A percentile compares a stretch with the other conserved stretches of the same genome.
Conservation (phyloP, 768 basidiomycete species). For the Hemileccinum rubropunctum region DNA sequence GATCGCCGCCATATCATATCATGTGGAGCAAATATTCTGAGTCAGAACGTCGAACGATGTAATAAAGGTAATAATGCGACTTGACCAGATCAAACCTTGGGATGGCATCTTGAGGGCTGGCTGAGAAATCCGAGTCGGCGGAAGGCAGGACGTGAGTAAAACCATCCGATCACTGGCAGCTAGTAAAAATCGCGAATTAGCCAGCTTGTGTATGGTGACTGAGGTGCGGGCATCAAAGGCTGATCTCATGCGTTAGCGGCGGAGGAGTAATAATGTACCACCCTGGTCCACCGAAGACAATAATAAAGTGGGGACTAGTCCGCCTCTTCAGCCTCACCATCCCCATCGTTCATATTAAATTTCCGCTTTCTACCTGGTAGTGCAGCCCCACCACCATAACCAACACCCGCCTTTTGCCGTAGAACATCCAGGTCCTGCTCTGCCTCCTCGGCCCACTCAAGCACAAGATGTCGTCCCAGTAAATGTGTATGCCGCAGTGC, state of each 20-base stretch:
- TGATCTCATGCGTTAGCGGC: neutral
- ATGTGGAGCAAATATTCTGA: too few relatives aligned
- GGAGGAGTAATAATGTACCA: too few relatives aligned
- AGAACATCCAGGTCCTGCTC: constrained; percentile 76
- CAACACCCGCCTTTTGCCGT: constrained; percentile 77
- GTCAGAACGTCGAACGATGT: too few relatives aligned
- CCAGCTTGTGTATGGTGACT: constrained; percentile 17
- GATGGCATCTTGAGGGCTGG: constrained; percentile 9
- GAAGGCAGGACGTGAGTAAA: neutral
- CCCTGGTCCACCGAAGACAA: too few relatives aligned
- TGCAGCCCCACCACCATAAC: constrained; percentile 64
- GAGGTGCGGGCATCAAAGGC: constrained; percentile 5
- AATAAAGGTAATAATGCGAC: too few relatives aligned
- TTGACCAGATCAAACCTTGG: neutral
- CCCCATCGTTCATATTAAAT: constrained; percentile 50
- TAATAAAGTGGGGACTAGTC: constrained; percentile 5
- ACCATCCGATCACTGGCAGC: too few relatives aligned
- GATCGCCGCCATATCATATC: too few relatives aligned
- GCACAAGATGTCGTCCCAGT: constrained; percentile 89
- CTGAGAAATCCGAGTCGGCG: neutral
- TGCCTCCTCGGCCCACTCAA: constrained; percentile 90
- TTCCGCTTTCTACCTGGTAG: constrained; percentile 79
- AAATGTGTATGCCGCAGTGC: constrained; percentile 93
- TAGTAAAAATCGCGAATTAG: constrained; percentile 20
- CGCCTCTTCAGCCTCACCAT: constrained; percentile 31